These are phyloP conservation scores for Penicillium manginii DNA, from an alignment of 495 filamentous ascomycete species.

Conservation along the genomic window DNA sequence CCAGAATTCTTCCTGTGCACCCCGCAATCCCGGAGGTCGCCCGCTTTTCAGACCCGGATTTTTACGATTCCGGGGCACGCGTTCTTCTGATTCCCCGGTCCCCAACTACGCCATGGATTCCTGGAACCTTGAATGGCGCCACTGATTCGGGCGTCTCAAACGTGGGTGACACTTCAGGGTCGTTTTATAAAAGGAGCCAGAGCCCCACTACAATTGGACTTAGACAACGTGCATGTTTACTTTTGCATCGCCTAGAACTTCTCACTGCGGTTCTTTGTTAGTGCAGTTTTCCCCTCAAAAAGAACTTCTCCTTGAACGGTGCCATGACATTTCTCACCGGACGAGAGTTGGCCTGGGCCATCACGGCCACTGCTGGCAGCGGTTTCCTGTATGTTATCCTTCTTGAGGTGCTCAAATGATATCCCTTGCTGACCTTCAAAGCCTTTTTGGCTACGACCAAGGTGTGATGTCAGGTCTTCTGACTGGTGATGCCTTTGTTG, in stretches of 20 bases:
- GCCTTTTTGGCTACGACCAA: constrained; percentile 47
- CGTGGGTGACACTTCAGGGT: not conserved
- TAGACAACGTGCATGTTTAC: not conserved
- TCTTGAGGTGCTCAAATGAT: not conserved
- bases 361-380: constrained; percentile 44
- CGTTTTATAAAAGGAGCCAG: constrained; percentile 15
- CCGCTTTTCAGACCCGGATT: constrained; percentile 9
- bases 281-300: not conserved
- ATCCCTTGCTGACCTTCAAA: not conserved
- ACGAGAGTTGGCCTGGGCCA: constrained; percentile 32
- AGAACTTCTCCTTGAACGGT: not conserved
- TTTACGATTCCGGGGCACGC: constrained; percentile 17
- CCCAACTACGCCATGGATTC: constrained; percentile 12
- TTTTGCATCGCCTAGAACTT: not conserved
- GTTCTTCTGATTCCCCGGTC: constrained; percentile 9
- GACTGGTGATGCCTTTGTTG: constrained; percentile 35
- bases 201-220: constrained; percentile 8
- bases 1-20: constrained; percentile 9
- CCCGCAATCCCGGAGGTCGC: constrained; percentile 18
- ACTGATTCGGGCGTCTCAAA: constrained; percentile 8
- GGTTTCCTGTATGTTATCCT: constrained; percentile 33
- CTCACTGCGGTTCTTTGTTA: not conserved
- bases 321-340: constrained; percentile 35
- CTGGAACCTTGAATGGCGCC: constrained; percentile 20
- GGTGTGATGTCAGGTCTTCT: constrained; percentile 47